phyloP scores from a whole-genome alignment of 352 stramenopile genomes.

The Blastocystis sp. region DNA sequence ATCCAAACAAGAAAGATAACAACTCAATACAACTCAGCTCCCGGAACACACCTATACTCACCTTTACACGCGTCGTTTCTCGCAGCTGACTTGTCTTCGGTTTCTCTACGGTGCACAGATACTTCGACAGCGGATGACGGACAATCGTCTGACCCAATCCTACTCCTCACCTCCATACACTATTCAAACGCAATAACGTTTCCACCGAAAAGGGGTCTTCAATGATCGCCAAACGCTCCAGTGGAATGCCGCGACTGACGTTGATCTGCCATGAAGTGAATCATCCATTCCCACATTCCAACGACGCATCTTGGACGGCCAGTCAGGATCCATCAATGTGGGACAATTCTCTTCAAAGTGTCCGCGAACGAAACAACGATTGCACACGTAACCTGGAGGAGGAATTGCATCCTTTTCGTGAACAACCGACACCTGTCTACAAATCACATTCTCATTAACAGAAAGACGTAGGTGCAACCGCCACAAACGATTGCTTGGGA shows the following conservation, averaged over 20 bases:
- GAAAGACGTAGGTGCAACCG: neutral
- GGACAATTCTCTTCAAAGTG: constrained; percentile 48
- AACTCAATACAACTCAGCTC: neutral
- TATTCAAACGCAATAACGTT: neutral
- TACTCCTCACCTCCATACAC: neutral
- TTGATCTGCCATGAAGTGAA: neutral
- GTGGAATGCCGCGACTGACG: neutral
- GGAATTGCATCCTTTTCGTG: constrained; percentile 17
- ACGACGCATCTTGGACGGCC: constrained; percentile 3
- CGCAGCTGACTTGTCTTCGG: neutral
- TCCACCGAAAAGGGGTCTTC: neutral
- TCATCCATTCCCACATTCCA: constrained; percentile 7
- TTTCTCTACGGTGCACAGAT: constrained; percentile 11
- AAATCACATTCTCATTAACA: neutral
- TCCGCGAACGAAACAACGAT: constrained; percentile 5
- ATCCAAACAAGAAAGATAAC: constrained; percentile 18
- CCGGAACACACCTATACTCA: neutral
- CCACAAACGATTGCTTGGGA: neutral
- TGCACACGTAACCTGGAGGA: constrained; percentile 13
- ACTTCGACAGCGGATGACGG: neutral
- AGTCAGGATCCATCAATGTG: neutral
- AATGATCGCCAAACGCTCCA: constrained; percentile 7
- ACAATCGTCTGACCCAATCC: neutral
- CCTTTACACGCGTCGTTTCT: neutral
- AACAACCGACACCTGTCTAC: neutral